Conservation (phyloP, 2,329 filamentous ascomycete genomes). For the Penicillium paneum region DNA sequence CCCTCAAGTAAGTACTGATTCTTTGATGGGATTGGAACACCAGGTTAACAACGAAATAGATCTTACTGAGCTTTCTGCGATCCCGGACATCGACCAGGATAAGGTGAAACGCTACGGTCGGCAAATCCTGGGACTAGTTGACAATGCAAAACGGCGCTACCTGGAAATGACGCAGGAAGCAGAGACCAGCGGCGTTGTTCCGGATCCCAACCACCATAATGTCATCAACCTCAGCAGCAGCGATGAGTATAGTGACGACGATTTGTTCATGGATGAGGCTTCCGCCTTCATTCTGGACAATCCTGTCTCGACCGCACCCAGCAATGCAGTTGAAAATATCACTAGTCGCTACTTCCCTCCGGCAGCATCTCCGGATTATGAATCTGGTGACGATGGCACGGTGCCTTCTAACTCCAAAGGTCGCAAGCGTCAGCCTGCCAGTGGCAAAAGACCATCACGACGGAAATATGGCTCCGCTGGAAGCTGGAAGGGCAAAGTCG, state of each 20-base stretch:
- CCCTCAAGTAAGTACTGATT: slow-evolving; percentile 37
- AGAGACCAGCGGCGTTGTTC: slow-evolving; percentile 49
- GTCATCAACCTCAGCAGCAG: slow-evolving; percentile 45
- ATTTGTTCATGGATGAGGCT: slow-evolving; percentile 30
- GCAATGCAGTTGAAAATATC: slow-evolving; percentile 20
- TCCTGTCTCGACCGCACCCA: slow-evolving; percentile 13
- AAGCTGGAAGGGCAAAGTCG: slow-evolving; percentile 25
- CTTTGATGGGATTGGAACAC: neutral
- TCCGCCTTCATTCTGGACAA: slow-evolving; percentile 25
- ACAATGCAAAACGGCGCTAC: slow-evolving; percentile 41
- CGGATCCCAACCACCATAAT: slow-evolving; percentile 47
- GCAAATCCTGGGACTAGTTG: slow-evolving; percentile 43
- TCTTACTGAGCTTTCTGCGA: slow-evolving; percentile 37
- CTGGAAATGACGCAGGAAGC: slow-evolving; percentile 45
- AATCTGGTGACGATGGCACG: slow-evolving; percentile 23
- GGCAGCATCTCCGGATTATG: slow-evolving; percentile 20
- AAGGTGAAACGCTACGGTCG: slow-evolving; percentile 46
- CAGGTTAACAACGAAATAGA: slow-evolving; percentile 28
- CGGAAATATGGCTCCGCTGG: slow-evolving; percentile 26
- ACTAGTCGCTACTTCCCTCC: slow-evolving; percentile 37
- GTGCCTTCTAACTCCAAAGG: slow-evolving; percentile 20
- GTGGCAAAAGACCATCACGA: slow-evolving; percentile 23
- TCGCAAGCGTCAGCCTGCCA: slow-evolving; percentile 24
- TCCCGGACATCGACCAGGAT: slow-evolving; percentile 44
- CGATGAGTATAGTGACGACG: slow-evolving; percentile 40